Evolutionary conservation across 2,329 filamentous ascomycete species (phyloP).

Genomic region (Aspergillus viridinutans): DNA sequence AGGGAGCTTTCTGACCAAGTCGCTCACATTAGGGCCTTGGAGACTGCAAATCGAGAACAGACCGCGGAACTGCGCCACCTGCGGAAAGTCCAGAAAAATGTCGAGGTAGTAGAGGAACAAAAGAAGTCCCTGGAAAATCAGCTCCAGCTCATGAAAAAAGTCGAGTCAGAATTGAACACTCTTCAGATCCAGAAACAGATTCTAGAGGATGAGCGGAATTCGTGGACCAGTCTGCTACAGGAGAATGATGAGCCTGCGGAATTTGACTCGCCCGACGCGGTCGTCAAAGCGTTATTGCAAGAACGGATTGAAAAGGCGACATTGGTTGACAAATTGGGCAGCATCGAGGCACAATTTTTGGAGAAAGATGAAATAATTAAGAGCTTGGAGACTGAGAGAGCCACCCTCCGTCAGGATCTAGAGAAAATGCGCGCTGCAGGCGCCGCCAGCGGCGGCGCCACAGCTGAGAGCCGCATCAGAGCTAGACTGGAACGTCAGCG

Average conservation of each 20-base stretch:
- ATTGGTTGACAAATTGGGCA: slow-evolving; percentile 75
- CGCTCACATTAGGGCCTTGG: slow-evolving; percentile 79
- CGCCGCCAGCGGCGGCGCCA: slow-evolving; percentile 35
- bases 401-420: slow-evolving; percentile 61
- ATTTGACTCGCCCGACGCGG: slow-evolving; percentile 81
- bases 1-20: slow-evolving; percentile 88
- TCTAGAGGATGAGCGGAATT: slow-evolving; percentile 79
- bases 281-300: slow-evolving; percentile 78
- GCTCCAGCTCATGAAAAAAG: slow-evolving; percentile 66
- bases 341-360: slow-evolving; percentile 69
- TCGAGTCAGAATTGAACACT: slow-evolving; percentile 75
- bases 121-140: slow-evolving; percentile 77
- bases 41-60: slow-evolving; percentile 76
- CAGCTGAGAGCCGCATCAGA: slow-evolving; percentile 62
- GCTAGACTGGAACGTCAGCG: slow-evolving; percentile 81
- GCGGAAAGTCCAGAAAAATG: slow-evolving; percentile 75
- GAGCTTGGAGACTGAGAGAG: slow-evolving; percentile 66
- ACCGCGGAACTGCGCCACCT: slow-evolving; percentile 73
- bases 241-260: slow-evolving; percentile 62
- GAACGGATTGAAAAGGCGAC: slow-evolving; percentile 76
- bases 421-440: slow-evolving; percentile 61
- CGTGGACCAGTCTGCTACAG: slow-evolving; percentile 83
- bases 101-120: slow-evolving; percentile 92
- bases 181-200: slow-evolving; percentile 77
- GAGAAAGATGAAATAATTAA: slow-evolving; percentile 74